Evolutionary conservation across 2,329 filamentous ascomycete genomes (phyloP), one percentile per base, ranked within the genome.

Genomic region (Penicillium sp.): DNA sequence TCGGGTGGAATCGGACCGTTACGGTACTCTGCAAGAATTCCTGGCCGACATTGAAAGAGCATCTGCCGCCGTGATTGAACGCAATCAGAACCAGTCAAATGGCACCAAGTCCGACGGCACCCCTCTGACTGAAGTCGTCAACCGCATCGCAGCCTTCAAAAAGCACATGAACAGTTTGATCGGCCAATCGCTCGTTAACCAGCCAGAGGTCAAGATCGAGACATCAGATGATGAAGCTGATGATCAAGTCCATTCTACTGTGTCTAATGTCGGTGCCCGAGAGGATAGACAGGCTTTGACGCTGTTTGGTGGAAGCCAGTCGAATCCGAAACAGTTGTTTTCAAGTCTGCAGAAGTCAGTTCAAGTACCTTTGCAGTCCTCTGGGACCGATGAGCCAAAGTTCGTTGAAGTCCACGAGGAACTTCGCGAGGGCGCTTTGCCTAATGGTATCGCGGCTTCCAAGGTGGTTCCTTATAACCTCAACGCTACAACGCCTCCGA

Each of bases 261-360:
- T 66, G 13, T 52, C 57, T 15, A 58, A 60, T n/a, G 71, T 74
- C 43, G 74, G 72, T 35, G 69, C 71, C 42, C 64, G 75, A 57
- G 67, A 79, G 56, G 70, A 79, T 47, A 78, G 75, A 54, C 73
- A 83, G 13, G 84, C 92, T 5, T 75, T 96, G 50, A 92, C 88
- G 0, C 75, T 95, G 1, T 85, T 84, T 58, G 89, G 88, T 57
- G 89, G 88, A 47, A 87, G 84, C 58, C 87, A 87, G 35, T 83
- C 85, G 1, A 83, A 83, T 40, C 80, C 87, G 31, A 86, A 84
- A 59, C 87, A 92, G 52, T 75, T 96, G 3, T 96, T 93, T 67
- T 95, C 92, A 3, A 95, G 91, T 68, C 75, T 95, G 43, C 88
- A 87, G 56, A 77, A 80, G 47, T 66, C 69, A 1, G 58, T 65